Evolutionary conservation across 208 protist genomes (phyloP).

Genomic region (Acanthamoeba culbertsoni): DNA sequence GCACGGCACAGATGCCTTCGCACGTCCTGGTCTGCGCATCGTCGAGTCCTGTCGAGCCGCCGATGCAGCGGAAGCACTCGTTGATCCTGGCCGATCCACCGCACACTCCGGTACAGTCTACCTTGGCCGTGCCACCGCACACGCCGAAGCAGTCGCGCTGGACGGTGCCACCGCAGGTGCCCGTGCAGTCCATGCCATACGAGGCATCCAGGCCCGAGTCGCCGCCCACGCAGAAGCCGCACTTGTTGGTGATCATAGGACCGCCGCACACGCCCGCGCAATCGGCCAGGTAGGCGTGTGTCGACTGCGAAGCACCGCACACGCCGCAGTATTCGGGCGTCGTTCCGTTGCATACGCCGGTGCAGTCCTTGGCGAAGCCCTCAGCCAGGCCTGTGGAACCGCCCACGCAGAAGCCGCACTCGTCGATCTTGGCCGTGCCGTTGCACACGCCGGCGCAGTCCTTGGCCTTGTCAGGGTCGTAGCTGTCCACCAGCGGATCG

Average conservation of each 20-base stretch:
- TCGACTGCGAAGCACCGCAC: not conserved
- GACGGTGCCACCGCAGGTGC: not conserved
- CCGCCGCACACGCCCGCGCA: not conserved
- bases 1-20: not conserved
- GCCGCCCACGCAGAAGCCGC: not conserved
- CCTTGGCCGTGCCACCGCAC: too few relatives aligned
- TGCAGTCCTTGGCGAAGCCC: not conserved
- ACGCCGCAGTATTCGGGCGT: not conserved
- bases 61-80: not conserved
- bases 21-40: not conserved
- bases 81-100: not conserved
- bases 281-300: not conserved
- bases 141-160: not conserved
- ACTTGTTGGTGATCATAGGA: not conserved
- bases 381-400: not conserved
- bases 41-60: not conserved
- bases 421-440: not conserved
- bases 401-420: not conserved
- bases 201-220: not conserved
- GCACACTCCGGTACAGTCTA: not conserved
- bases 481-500: not conserved
- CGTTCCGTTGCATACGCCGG: not conserved
- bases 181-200: not conserved
- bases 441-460: not conserved
- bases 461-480: too few relatives aligned